A percentile compares a stretch with the other conserved stretches of the same genome.
These are phyloP conservation scores for Gastrodia elata DNA, from an alignment of 106 monocot species.

Conservation along the genomic window DNA sequence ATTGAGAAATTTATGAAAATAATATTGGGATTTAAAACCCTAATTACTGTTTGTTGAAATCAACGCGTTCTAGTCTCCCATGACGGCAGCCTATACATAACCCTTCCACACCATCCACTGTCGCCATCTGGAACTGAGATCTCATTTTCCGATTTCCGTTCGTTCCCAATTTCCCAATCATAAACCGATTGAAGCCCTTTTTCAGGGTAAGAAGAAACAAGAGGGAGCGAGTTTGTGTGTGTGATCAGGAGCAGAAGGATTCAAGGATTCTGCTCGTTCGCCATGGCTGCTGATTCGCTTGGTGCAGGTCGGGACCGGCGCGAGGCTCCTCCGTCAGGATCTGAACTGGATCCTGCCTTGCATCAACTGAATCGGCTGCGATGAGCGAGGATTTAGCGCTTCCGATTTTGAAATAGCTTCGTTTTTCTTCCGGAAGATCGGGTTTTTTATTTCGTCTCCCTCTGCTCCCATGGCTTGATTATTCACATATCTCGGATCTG, in stretches of 20 bases:
- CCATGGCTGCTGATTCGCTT: conserved; percentile 69
- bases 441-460: background rate
- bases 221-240: background rate
- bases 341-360: conserved; percentile 53
- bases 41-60: too few species aligned
- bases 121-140: background rate
- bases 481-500: background rate
- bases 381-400: conserved; percentile 13
- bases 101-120: background rate
- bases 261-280: conserved; percentile 10
- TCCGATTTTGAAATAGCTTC: background rate
- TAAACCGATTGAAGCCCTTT: background rate
- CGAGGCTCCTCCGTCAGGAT: conserved; percentile 8
- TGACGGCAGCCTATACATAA: background rate
- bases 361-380: conserved; percentile 80
- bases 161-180: background rate
- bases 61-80: background rate
- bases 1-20: too few species aligned
- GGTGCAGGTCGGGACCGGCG: conserved; percentile 81
- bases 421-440: background rate
- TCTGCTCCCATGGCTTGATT: background rate
- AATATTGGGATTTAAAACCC: too few species aligned
- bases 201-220: background rate
- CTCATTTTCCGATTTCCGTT: background rate
- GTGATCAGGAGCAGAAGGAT: background rate